These are phyloP conservation scores for Curvularia lunata DNA, from an alignment of 2,329 filamentous ascomycete genomes.

Conservation along the genomic window DNA sequence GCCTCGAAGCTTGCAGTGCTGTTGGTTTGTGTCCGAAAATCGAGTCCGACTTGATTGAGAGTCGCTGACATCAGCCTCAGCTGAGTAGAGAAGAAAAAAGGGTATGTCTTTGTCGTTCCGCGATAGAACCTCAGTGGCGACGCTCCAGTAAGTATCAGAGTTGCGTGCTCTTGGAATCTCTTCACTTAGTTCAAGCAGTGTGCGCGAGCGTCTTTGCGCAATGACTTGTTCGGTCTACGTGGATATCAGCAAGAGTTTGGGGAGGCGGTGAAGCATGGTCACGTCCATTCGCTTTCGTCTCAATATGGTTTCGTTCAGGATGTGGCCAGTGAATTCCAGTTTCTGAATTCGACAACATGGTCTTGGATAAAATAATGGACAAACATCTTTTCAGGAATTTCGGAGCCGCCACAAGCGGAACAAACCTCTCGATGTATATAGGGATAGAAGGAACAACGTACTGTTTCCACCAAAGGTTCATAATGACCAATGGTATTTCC, in stretches of 20 bases:
- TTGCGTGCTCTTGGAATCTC: constrained; percentile 73
- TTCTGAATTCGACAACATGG: not conserved
- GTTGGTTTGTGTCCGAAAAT: constrained; percentile 13
- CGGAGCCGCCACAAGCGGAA: not conserved
- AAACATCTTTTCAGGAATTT: not conserved
- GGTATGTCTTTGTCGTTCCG: constrained; percentile 65
- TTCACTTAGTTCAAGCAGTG: constrained; percentile 54
- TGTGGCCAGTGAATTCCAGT: not conserved
- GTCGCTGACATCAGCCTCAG: constrained; percentile 18
- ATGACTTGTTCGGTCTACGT: constrained; percentile 18
- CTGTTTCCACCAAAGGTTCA: constrained; percentile 80
- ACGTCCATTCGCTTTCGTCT: not conserved
- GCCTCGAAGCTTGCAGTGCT: constrained; percentile 32
- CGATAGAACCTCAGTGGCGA: constrained; percentile 70
- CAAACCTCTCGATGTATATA: not conserved
- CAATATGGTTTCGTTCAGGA: not conserved
- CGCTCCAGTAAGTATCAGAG: constrained; percentile 72
- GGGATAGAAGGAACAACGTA: constrained; percentile 41
- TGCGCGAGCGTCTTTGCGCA: constrained; percentile 16
- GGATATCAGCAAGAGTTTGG: constrained; percentile 4
- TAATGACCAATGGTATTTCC: constrained; percentile 75
- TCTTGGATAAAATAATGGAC: too few relatives aligned
- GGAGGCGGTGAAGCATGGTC: not conserved
- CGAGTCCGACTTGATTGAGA: constrained; percentile 16
- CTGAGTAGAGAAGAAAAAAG: constrained; percentile 36